Percentiles rank a stretch among this genome's conserved stretches.
Conservation (phyloP, 108 stramenopile genomes). For the Epithemia pelagica region DNA sequence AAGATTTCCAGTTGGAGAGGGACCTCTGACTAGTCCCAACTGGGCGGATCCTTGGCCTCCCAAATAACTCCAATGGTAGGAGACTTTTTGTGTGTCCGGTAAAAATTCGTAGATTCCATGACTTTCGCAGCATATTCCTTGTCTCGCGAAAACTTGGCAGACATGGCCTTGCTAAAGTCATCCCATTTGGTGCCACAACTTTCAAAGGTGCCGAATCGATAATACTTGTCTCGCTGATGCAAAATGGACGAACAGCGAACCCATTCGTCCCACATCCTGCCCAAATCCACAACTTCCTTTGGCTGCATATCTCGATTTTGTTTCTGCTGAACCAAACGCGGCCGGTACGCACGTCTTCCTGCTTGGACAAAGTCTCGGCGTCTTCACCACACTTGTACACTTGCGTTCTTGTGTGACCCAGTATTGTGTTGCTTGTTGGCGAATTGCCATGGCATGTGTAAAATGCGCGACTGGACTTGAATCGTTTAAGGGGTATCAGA, state of each 20-base stretch:
- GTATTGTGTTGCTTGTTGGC: too few species aligned
- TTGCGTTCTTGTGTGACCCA: too few species aligned
- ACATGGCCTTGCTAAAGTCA: constrained; percentile 60
- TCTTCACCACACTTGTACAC: too few species aligned
- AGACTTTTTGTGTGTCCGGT: constrained; percentile 45
- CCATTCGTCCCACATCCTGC: constrained; percentile 65
- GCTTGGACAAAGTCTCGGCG: too few species aligned
- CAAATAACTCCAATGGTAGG: constrained; percentile 81
- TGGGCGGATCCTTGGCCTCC: constrained; percentile 74
- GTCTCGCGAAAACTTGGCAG: constrained; percentile 46
- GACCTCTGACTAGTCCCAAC: constrained; percentile 52
- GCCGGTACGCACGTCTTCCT: too few species aligned
- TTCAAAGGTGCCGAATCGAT: constrained; percentile 71
- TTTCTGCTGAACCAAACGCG: too few species aligned
- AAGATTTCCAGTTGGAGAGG: too few species aligned
- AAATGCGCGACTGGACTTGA: too few species aligned
- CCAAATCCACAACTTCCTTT: constrained; percentile 24
- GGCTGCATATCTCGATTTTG: constrained; percentile 21
- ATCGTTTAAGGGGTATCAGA: too few species aligned
- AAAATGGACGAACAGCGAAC: constrained; percentile 56
- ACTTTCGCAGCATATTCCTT: constrained; percentile 40
- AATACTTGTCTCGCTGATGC: constrained; percentile 67
- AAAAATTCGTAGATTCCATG: constrained; percentile 52
- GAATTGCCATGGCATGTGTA: too few species aligned
- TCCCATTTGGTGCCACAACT: constrained; percentile 55